These are phyloP conservation scores for Mortierella sp. DNA, from an alignment of 371 early-diverging fungal species.

Conservation along the genomic window DNA sequence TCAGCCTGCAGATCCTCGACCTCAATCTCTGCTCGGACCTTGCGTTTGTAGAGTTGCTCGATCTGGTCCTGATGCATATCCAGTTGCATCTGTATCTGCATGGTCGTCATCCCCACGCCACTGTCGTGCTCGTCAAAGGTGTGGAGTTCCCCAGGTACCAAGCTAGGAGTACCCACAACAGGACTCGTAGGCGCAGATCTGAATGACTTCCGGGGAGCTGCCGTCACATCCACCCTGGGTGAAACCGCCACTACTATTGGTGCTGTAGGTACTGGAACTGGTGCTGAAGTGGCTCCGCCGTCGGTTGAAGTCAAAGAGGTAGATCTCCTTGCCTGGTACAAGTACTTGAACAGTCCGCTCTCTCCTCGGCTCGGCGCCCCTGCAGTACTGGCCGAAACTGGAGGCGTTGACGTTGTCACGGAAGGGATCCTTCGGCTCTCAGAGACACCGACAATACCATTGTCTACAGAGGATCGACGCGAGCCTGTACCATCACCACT, in stretches of 20 bases:
- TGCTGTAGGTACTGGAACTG: background rate
- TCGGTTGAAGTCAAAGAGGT: conserved; percentile 12
- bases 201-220: background rate
- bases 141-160: background rate
- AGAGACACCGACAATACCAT: background rate
- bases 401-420: background rate
- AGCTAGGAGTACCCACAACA: background rate
- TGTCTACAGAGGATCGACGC: conserved; percentile 12
- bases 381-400: background rate
- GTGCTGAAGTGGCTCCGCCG: background rate
- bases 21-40: conserved; percentile 33
- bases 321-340: conserved; percentile 36
- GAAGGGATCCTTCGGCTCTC: background rate
- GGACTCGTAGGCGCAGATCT: background rate
- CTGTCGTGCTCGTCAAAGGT: background rate
- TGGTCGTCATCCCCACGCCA: background rate
- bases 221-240: background rate
- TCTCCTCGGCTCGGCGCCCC: conserved; percentile 6
- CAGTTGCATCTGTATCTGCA: conserved; percentile 20
- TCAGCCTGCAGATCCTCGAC: conserved; percentile 30
- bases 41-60: conserved; percentile 42
- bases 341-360: conserved; percentile 35
- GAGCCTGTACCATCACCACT: background rate
- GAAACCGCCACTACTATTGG: background rate
- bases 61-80: conserved; percentile 32